Conservation (phyloP, 108 stramenopile genomes). For the Pseudonitzschia multistriata region DNA sequence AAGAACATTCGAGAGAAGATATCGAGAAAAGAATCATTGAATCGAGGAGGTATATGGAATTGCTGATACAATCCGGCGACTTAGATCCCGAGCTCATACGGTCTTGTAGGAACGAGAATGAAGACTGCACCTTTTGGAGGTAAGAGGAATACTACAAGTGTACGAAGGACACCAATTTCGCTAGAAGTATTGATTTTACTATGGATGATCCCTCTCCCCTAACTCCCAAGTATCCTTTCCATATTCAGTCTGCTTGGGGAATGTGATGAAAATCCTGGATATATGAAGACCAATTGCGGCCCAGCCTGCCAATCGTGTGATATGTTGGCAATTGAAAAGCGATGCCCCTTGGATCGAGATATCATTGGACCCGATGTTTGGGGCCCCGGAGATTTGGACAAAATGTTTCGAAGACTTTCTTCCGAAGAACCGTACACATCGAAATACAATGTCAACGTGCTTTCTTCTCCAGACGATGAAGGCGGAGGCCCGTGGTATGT, state of each 20-base stretch:
- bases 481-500: constrained; percentile 33
- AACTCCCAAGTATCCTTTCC: constrained; percentile 12
- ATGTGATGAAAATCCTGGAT: constrained; percentile 44
- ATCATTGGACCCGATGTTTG: constrained; percentile 20
- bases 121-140: constrained; percentile 53
- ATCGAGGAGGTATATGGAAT: constrained; percentile 13
- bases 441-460: constrained; percentile 24
- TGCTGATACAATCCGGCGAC: background rate
- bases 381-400: constrained; percentile 37
- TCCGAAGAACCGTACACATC: constrained; percentile 24
- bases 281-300: constrained; percentile 61
- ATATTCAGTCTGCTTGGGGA: constrained; percentile 26
- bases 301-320: constrained; percentile 75
- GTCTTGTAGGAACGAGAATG: constrained; percentile 52
- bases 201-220: no score
- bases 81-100: constrained; percentile 3
- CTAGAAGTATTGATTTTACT: no score
- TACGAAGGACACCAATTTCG: no score
- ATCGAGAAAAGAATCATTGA: background rate
- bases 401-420: constrained; percentile 31
- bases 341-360: constrained; percentile 51
- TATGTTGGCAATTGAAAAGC: constrained; percentile 39
- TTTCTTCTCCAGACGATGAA: constrained; percentile 34
- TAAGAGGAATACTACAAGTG: constrained; percentile 49
- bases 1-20: background rate